phyloP scores from a whole-genome alignment of 2,329 filamentous ascomycete species.

The Plectosphaerella cucumerina region DNA sequence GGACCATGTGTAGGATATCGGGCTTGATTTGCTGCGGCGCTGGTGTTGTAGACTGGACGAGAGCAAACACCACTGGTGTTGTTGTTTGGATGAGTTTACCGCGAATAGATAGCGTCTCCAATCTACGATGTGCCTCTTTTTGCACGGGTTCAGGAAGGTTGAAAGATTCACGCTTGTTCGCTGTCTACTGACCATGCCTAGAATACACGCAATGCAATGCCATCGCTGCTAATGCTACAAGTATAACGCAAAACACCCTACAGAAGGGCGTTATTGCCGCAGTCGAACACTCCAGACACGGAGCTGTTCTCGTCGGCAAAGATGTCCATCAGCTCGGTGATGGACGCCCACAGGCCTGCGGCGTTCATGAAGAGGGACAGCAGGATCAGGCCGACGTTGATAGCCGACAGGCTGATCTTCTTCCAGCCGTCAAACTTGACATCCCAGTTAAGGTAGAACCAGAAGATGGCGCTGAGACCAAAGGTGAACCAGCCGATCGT shows the following conservation, averaged over 20 bases:
- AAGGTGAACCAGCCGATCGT: slow-evolving; percentile 32
- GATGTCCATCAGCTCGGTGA: slow-evolving; percentile 24
- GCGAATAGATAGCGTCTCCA: too few species aligned
- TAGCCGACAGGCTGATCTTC: slow-evolving; percentile 21
- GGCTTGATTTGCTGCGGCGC: not conserved
- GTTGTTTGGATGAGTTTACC: too few species aligned
- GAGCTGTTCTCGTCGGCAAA: slow-evolving; percentile 20
- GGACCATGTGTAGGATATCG: not conserved
- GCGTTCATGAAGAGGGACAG: slow-evolving; percentile 30
- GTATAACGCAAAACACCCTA: slow-evolving; percentile 8
- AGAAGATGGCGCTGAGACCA: slow-evolving; percentile 28
- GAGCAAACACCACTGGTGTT: too few species aligned
- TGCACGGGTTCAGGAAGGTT: too few species aligned
- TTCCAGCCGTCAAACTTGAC: slow-evolving; percentile 20
- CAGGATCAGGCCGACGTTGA: slow-evolving; percentile 25
- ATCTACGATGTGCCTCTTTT: too few species aligned
- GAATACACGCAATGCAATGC: too few species aligned
- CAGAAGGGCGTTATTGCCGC: slow-evolving; percentile 27
- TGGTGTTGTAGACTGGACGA: too few species aligned
- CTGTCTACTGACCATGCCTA: too few species aligned
- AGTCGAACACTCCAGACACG: slow-evolving; percentile 25
- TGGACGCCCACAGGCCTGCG: slow-evolving; percentile 27
- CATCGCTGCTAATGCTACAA: not conserved
- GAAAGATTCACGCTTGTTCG: too few species aligned
- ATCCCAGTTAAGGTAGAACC: slow-evolving; percentile 31